Evolutionary conservation across 805 yeast genomes (phyloP).

Genomic region (Candida anglica): DNA sequence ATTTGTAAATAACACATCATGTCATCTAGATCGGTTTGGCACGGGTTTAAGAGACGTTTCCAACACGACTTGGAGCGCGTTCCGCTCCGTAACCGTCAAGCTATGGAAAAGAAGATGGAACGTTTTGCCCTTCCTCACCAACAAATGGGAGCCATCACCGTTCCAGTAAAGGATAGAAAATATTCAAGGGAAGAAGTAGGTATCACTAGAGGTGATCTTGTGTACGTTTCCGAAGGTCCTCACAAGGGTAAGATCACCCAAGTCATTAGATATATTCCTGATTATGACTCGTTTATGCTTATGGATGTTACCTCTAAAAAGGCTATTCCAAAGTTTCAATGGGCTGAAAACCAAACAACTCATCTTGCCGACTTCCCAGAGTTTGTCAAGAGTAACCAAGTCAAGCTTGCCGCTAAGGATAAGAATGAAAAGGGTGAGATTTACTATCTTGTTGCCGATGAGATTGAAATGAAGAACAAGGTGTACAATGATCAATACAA

Average conservation of each 20-base stretch:
- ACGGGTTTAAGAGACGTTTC: no score
- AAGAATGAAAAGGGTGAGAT: constrained; percentile 57
- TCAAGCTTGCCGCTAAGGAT: constrained; percentile 76
- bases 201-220: constrained; percentile 72
- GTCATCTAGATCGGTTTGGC: no score
- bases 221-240: constrained; percentile 65
- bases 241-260: constrained; percentile 72
- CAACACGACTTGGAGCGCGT: no score
- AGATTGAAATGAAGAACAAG: constrained; percentile 59
- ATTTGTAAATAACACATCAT: no score
- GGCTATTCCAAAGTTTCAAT: constrained; percentile 66
- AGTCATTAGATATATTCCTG: constrained; percentile 55
- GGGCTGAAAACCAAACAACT: constrained; percentile 69
- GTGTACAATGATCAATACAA: constrained; percentile 75
- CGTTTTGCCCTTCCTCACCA: no score
- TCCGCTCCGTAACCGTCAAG: no score
- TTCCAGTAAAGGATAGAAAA: constrained; percentile 39
- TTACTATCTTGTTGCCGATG: constrained; percentile 76
- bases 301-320: constrained; percentile 65
- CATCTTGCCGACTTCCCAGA: constrained; percentile 71
- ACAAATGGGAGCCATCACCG: no score
- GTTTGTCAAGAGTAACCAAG: constrained; percentile 53
- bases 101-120: background rate
- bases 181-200: constrained; percentile 55
- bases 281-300: constrained; percentile 59